Percentiles rank a stretch among this genome's conserved stretches.
These are phyloP conservation scores for Penicillium pulvis DNA, from an alignment of 495 filamentous ascomycete genomes.

Conservation along the genomic window DNA sequence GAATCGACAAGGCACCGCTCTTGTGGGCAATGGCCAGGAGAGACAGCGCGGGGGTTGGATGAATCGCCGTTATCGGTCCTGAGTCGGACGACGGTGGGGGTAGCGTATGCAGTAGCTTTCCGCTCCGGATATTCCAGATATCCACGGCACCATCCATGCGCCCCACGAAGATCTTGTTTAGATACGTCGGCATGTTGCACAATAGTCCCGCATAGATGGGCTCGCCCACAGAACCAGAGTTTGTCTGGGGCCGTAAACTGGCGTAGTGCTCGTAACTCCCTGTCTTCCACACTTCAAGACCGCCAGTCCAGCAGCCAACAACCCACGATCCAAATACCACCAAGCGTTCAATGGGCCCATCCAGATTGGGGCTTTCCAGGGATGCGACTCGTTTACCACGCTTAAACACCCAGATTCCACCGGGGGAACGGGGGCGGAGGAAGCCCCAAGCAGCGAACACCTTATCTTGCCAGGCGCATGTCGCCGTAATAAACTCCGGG, in stretches of 20 bases:
- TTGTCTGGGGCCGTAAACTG: constrained; percentile 59
- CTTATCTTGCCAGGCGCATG: constrained; percentile 82
- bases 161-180: constrained; percentile 94
- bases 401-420: constrained; percentile 92
- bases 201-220: constrained; percentile 70
- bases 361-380: constrained; percentile 63
- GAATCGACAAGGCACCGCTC: constrained; percentile 73
- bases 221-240: constrained; percentile 43
- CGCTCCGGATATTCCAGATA: constrained; percentile 95
- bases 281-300: constrained; percentile 87
- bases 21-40: constrained; percentile 87
- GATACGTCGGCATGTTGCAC: constrained; percentile 83
- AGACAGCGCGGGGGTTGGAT: constrained; percentile 79
- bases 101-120: constrained; percentile 84
- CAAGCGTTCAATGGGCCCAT: constrained; percentile 73
- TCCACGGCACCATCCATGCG: constrained; percentile 86
- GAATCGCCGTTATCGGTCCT: constrained; percentile 78
- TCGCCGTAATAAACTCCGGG: constrained; percentile 80
- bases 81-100: constrained; percentile 64
- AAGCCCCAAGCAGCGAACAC: constrained; percentile 86
- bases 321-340: constrained; percentile 90
- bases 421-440: constrained; percentile 40
- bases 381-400: constrained; percentile 84
- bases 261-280: constrained; percentile 87
- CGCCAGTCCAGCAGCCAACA: constrained; percentile 72